Evolutionary conservation across 2,329 filamentous ascomycete genomes (phyloP).

Genomic region (Fonsecaea pedrosoi): DNA sequence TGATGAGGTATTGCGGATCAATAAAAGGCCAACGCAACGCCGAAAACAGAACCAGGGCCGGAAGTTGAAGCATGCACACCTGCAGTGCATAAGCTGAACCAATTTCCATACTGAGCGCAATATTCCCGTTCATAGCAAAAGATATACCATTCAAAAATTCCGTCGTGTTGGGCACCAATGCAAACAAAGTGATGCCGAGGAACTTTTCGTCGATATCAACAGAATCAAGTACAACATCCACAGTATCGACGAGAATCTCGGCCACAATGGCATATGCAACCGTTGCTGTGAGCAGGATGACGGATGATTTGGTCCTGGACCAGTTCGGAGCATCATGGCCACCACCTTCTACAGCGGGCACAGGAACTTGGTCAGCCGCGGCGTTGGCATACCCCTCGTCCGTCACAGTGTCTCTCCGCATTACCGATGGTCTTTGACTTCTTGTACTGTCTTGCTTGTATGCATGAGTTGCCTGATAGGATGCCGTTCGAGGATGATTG

Average conservation of each 20-base stretch:
- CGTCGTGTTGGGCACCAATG: constrained; percentile 95
- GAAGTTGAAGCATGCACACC: constrained; percentile 93
- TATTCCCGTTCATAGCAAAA: constrained; percentile 99
- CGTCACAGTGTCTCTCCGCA: constrained; percentile 41
- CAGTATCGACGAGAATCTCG: constrained; percentile 94
- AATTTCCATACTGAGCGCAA: constrained; percentile 98
- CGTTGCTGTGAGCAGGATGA: constrained; percentile 88
- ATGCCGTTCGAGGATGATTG: constrained; percentile 59
- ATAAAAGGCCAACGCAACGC: constrained; percentile 71
- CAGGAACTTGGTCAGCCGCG: constrained; percentile 48
- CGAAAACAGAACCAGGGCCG: constrained; percentile 88
- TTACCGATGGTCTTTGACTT: constrained; percentile 45
- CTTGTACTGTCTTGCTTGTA: constrained; percentile 42
- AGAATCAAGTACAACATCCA: constrained; percentile 91
- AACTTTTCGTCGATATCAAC: constrained; percentile 97
- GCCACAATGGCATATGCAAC: constrained; percentile 95
- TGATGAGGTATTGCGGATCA: constrained; percentile 59
- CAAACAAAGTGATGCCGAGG: constrained; percentile 93
- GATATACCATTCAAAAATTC: constrained; percentile 99
- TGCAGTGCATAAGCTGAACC: constrained; percentile 96
- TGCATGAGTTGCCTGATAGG: constrained; percentile 48
- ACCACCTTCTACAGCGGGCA: constrained; percentile 56
- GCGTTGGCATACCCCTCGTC: constrained; percentile 56
- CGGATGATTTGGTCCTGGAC: constrained; percentile 86
- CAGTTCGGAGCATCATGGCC: constrained; percentile 99